A percentile compares a stretch with the other conserved stretches of the same genome.
phyloP scores from a whole-genome alignment of 106 monocot species.

The Platanthera zijinensis region DNA sequence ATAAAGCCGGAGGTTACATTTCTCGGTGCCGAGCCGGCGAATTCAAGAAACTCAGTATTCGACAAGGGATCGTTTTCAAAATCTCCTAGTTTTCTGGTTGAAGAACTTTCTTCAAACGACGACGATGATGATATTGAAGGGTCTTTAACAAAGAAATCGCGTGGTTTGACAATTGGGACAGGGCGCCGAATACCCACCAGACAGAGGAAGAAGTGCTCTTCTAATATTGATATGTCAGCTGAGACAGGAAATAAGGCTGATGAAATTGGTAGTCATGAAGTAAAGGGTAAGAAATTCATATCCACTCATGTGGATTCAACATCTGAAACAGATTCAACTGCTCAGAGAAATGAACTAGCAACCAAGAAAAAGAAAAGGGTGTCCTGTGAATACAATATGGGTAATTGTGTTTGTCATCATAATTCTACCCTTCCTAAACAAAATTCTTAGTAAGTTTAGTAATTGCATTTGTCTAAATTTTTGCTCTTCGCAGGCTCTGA shows the following conservation, averaged over 20 bases:
- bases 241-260: background rate
- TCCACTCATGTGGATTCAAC: background rate
- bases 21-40: background rate
- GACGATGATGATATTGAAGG: background rate
- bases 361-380: constrained; percentile 9
- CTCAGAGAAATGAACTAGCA: background rate
- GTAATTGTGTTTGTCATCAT: constrained; percentile 1
- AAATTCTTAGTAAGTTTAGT: background rate
- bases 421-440: background rate
- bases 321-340: background rate
- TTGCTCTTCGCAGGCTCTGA: background rate
- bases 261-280: constrained; percentile 9
- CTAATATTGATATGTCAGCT: background rate
- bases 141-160: constrained; percentile 1
- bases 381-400: background rate
- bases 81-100: constrained; percentile 4
- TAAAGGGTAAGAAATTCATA: constrained; percentile 17
- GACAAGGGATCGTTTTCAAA: background rate
- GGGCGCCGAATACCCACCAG: background rate
- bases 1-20: constrained; percentile 6
- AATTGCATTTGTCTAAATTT: background rate
- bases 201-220: background rate
- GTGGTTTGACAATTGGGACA: background rate
- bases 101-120: constrained; percentile 4
- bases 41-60: background rate